Percentiles rank a stretch among this genome's conserved stretches.
Evolutionary conservation across 306 rosid species (phyloP).

Genomic region (Begonia fuchsioides): DNA sequence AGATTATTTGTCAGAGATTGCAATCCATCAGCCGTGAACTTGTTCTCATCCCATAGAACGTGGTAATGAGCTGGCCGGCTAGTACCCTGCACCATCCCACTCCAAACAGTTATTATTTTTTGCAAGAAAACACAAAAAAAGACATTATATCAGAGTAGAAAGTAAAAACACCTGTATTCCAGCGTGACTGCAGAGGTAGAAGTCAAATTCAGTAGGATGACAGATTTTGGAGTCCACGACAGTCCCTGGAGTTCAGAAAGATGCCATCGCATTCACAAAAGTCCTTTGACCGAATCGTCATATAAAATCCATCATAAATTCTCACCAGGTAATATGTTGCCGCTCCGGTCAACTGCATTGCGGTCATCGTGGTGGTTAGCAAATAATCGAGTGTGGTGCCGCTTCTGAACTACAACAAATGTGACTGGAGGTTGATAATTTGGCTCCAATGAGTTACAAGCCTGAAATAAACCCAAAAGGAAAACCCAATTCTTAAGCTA

Average conservation of each 20-base stretch:
- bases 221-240: conserved; percentile 72
- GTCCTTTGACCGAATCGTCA: too few relatives aligned
- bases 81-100: conserved; percentile 32
- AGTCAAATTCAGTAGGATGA: conserved; percentile 74
- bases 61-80: conserved; percentile 61
- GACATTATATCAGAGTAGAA: neutral
- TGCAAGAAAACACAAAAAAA: neutral
- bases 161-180: conserved; percentile 48
- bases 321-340: conserved; percentile 60
- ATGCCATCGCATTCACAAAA: neutral
- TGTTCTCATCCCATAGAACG: conserved; percentile 50
- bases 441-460: conserved; percentile 65
- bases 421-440: conserved; percentile 78
- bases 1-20: conserved; percentile 19
- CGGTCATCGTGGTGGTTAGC: conserved; percentile 41
- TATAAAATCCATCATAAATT: neutral
- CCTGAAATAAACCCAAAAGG: conserved; percentile 35
- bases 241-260: conserved; percentile 28
- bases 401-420: conserved; percentile 69
- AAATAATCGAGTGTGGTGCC: conserved; percentile 64
- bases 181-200: conserved; percentile 74
- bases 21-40: conserved; percentile 38
- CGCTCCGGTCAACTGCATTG: conserved; percentile 45
- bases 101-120: neutral
- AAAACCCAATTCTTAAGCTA: too few relatives aligned